A percentile compares a stretch with the other conserved stretches of the same genome.
Conservation (phyloP, 2,329 filamentous ascomycete species). For the Gyromitra esculenta region DNA sequence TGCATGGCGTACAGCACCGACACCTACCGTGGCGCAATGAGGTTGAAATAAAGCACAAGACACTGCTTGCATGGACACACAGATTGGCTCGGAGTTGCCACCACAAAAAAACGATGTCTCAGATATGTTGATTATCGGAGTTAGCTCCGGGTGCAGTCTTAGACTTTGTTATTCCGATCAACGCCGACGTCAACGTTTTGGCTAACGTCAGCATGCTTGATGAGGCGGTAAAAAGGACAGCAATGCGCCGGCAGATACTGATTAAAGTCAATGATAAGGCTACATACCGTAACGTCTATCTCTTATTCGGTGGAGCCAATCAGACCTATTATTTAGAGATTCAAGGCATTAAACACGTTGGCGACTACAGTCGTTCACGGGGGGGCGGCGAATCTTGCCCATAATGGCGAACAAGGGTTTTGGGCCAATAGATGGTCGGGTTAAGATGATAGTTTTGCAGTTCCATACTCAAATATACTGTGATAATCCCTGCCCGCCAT, state of each 20-base stretch:
- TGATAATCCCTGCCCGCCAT: too few relatives aligned
- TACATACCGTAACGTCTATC: background rate
- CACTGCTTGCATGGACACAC: background rate
- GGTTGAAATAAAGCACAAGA: slow-evolving; percentile 5
- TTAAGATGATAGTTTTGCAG: too few relatives aligned
- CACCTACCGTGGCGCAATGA: background rate
- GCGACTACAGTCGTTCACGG: too few relatives aligned
- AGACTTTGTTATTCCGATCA: slow-evolving; percentile 2
- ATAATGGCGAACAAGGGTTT: too few relatives aligned
- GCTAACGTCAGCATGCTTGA: background rate
- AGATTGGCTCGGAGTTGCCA: background rate
- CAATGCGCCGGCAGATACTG: background rate
- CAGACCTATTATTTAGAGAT: background rate
- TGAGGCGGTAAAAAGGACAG: background rate
- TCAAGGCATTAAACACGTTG: background rate
- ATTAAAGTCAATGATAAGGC: background rate
- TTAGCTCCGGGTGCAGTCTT: background rate
- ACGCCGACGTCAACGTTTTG: background rate
- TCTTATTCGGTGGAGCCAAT: background rate
- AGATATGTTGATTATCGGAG: background rate
- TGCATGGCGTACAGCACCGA: background rate
- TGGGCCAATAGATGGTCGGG: too few relatives aligned
- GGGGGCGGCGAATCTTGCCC: too few relatives aligned
- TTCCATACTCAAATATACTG: too few relatives aligned
- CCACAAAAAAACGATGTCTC: slow-evolving; percentile 13